These are phyloP conservation scores for Populus euphratica DNA, from an alignment of 345 rosid genomes.

Conservation along the genomic window DNA sequence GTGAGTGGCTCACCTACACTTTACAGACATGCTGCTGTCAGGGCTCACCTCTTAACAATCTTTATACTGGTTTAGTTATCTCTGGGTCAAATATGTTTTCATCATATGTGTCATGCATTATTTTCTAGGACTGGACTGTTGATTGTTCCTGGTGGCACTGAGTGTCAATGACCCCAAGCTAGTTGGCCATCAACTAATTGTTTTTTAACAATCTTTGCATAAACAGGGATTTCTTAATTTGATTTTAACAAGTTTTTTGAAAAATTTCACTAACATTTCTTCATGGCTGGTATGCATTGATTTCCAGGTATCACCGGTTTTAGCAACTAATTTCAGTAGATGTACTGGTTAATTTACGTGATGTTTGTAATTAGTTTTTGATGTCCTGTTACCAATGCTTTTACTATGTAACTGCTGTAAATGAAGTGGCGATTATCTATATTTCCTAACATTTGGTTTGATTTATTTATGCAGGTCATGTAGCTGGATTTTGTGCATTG, in stretches of 20 bases:
- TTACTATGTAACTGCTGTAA: not conserved
- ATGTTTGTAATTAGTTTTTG: not conserved
- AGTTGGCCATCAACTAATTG: not conserved
- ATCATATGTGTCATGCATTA: not conserved
- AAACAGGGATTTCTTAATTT: not conserved
- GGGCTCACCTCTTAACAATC: not conserved
- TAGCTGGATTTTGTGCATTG: conserved; percentile 91
- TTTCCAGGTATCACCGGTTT: not conserved
- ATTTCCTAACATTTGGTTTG: conserved; percentile 1
- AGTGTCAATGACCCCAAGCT: not conserved
- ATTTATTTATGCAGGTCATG: conserved; percentile 55
- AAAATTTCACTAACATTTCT: too few species aligned
- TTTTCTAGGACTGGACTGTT: not conserved
- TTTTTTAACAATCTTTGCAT: not conserved
- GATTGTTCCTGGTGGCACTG: not conserved
- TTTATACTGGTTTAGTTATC: not conserved
- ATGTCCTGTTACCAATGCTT: not conserved
- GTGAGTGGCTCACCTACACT: conserved; percentile 42
- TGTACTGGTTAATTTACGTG: not conserved
- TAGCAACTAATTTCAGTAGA: not conserved
- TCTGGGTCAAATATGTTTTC: not conserved
- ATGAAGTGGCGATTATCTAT: not conserved
- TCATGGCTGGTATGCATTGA: not conserved
- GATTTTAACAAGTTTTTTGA: not conserved
- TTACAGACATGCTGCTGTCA: not conserved